Base-by-base conservation (phyloP, 768 basidiomycete genomes). In the Russula emetica region DNA sequence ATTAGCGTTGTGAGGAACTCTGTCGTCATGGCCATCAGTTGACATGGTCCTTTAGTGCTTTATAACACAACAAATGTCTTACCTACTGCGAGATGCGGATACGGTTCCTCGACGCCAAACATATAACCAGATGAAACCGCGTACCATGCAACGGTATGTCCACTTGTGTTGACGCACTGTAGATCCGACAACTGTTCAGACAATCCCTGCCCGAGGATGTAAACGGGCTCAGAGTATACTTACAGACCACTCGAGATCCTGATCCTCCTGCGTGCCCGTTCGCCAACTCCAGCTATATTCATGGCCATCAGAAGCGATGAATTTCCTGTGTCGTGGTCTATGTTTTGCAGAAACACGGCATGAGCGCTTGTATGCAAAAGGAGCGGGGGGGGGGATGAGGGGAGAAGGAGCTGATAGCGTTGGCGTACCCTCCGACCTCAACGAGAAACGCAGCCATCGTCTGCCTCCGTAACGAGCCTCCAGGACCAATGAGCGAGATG, bases 241-340 rank as follows among this genome's bases (percentile, higher is more conserved):
- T 67, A 86, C 87, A 26, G 82, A 82, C 85, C 86, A 89, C 67
- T 88, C 87, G 59, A 84, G 79, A 58, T 81, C 79, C 14, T 73
- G 73, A 28, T 75, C 36, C 10, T n/a, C n/a, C n/a, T n/a, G n/a
- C n/a, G 54, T 56, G 40, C 55, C 75, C 24, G 76, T 70, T 20
- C 78, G 75, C 73, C 79, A 79, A 28, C 77, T 78, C 87, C 87
- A 89, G 56, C 75, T 76, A 68, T 88, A 90, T 59, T 81, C 79
- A 50, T 83, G 78, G 0, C 82, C 82, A 67, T 89, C 85, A 0
- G 84, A 80, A 2, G 79, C 86, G 9, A 72, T 71, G 67, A 88
- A 89, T 66, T 78, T 82, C 45, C 86, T 78, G 49, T 64, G 63
- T 38, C 63, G 63, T 18, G 63, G 47, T 22, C 54, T 64, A 30